Evolutionary conservation across 768 basidiomycete genomes (phyloP).

Genomic region (Suillus luteus): DNA sequence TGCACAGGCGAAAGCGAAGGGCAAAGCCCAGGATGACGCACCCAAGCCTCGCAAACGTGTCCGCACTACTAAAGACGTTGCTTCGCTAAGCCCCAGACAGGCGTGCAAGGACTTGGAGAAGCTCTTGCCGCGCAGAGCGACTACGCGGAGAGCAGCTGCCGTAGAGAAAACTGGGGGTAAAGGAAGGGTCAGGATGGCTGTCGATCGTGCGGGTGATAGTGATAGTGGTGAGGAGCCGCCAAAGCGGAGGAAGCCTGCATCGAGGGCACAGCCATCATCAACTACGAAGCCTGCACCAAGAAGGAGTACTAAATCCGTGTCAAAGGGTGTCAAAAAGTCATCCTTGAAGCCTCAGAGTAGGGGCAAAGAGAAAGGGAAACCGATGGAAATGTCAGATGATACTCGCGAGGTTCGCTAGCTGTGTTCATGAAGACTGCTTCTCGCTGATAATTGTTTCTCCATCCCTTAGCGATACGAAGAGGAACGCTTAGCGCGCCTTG

Average conservation of each 20-base stretch:
- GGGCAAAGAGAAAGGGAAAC: slow-evolving; percentile 29
- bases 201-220: slow-evolving; percentile 17
- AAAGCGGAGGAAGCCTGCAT: slow-evolving; percentile 19
- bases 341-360: background rate
- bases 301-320: slow-evolving; percentile 17
- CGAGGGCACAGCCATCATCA: slow-evolving; percentile 18
- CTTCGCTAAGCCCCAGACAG: slow-evolving; percentile 3
- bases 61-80: background rate
- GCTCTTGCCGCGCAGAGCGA: slow-evolving; percentile 27
- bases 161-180: slow-evolving; percentile 16
- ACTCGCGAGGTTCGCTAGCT: slow-evolving; percentile 29
- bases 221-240: slow-evolving; percentile 22
- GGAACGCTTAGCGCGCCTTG: slow-evolving; percentile 52
- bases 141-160: slow-evolving; percentile 28
- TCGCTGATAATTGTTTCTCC: slow-evolving; percentile 2
- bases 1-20: slow-evolving; percentile 17
- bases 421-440: background rate
- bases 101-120: slow-evolving; percentile 13
- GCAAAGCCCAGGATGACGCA: background rate
- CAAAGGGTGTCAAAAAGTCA: slow-evolving; percentile 1
- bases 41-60: slow-evolving; percentile 17
- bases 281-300: slow-evolving; percentile 17
- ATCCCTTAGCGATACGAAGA: slow-evolving; percentile 40
- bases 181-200: slow-evolving; percentile 14
- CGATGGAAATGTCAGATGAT: slow-evolving; percentile 33